Conservation (phyloP, 495 filamentous ascomycete genomes). For the Trichoderma asperelloides region DNA sequence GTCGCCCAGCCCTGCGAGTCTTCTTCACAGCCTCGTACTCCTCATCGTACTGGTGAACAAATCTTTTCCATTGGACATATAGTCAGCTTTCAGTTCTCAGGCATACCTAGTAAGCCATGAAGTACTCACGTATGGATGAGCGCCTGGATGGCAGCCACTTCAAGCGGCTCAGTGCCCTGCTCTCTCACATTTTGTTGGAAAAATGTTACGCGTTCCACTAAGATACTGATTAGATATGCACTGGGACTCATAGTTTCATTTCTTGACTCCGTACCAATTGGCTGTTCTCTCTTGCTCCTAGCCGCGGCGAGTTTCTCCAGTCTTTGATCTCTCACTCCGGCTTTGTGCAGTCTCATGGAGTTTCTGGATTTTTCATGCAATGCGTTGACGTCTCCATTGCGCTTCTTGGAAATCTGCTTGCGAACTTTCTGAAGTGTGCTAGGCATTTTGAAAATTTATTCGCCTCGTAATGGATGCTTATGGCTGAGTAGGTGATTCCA, state of each 20-base stretch:
- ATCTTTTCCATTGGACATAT: conserved; percentile 35
- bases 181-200: conserved; percentile 55
- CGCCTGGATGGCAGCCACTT: conserved; percentile 47
- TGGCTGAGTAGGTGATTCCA: not conserved
- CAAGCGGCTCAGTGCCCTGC: conserved; percentile 45
- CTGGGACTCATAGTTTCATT: not conserved
- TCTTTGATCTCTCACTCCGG: conserved; percentile 66
- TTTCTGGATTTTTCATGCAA: conserved; percentile 81
- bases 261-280: conserved; percentile 45
- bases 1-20: conserved; percentile 71
- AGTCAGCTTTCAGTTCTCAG: not conserved
- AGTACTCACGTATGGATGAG: conserved; percentile 51
- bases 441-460: conserved; percentile 78
- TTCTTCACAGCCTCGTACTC: conserved; percentile 66
- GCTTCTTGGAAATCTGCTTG: conserved; percentile 76
- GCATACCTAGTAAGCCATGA: not conserved
- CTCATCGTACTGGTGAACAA: conserved; percentile 67
- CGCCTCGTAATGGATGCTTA: conserved; percentile 67
- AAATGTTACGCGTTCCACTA: conserved; percentile 64
- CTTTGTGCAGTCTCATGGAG: conserved; percentile 62
- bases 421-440: conserved; percentile 68
- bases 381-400: conserved; percentile 53
- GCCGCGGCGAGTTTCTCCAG: conserved; percentile 54
- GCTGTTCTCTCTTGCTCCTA: conserved; percentile 57
- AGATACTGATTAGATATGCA: not conserved